These are phyloP conservation scores for Pyrus pyrifolia DNA, from an alignment of 306 rosid species.

Conservation along the genomic window DNA sequence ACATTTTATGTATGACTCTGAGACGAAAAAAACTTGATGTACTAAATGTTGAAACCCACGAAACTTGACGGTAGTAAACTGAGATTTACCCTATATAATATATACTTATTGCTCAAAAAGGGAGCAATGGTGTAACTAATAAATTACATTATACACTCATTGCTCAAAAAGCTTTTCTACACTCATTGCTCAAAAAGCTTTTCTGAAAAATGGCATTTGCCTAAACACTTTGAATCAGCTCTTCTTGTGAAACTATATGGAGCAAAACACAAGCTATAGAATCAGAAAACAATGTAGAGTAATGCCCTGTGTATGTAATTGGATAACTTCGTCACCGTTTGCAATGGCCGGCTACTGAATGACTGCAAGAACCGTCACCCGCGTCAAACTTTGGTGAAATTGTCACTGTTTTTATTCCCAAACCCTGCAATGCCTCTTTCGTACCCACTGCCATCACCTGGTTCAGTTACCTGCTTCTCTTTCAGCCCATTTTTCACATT, in stretches of 20 bases:
- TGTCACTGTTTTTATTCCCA: conserved; percentile 28
- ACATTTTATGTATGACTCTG: too few species aligned
- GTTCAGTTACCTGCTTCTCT: conserved; percentile 26
- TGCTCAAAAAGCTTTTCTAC: background rate
- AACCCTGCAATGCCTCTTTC: conserved; percentile 20
- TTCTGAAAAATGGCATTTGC: conserved; percentile 15
- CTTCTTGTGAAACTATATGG: conserved; percentile 12
- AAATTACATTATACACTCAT: too few species aligned
- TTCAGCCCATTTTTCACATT: conserved; percentile 29
- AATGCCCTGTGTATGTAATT: background rate
- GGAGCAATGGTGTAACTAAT: too few species aligned
- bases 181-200: conserved; percentile 14
- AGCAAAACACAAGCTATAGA: conserved; percentile 17
- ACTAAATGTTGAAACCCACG: too few species aligned
- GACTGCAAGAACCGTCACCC: conserved; percentile 4
- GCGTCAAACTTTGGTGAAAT: conserved; percentile 1
- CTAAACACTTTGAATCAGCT: conserved; percentile 7
- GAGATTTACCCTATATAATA: too few species aligned
- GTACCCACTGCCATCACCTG: conserved; percentile 17
- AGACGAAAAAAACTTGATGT: too few species aligned
- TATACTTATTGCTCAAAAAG: background rate
- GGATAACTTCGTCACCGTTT: conserved; percentile 19
- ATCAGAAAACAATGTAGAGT: conserved; percentile 12
- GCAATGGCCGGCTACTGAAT: conserved; percentile 34
- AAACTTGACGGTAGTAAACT: too few species aligned